Evolutionary conservation across 2,329 filamentous ascomycete genomes (phyloP), one percentile per base, ranked within the genome.

Genomic region (Colletotrichum noveboracense): DNA sequence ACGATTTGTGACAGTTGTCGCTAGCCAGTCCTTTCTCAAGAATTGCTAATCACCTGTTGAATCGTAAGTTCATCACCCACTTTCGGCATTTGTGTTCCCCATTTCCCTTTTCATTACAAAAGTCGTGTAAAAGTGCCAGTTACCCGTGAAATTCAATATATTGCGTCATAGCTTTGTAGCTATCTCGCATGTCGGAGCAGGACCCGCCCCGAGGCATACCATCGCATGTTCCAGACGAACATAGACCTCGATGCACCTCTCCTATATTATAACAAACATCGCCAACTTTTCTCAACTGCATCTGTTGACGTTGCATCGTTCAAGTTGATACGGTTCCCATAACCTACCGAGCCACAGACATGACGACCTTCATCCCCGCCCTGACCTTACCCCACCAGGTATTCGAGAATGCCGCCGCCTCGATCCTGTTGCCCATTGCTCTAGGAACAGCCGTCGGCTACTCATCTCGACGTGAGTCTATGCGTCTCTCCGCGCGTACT

Each of bases 331-430:
- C 38, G 26, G 13, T 12, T 10, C 28, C 8, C 14, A 21, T 66
- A 10, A 21, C 24, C 32, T 30, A 43, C 38, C 38, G 28, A 32
- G 58, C 24, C 58, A 34, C 66, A 84, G 89, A 77, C 60, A 97
- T 97, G 95, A 96, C 94, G 13, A 93, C 94, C 77, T 94, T 94
- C 84, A 91, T 97, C 76, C 93, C 94, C n/a, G 93, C 91, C 52
- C 85, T 97, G 78, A 96, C 94, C 26, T 88, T 98, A 21, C 95
- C 95, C 3, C 86, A 89, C 62, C 87, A 90, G 78, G 85, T 96
- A 78, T 96, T 97, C 84, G 89, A 92, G 80, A 93, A 91, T 82
- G 92, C 94, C 6, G 93, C 94, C 9, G 89, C 91, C 32, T 94
- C 95, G 21, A 91, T 97, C 77, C 89, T 97, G 52, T 88, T 98